A percentile compares a stretch with the other conserved stretches of the same genome.
phyloP scores from a whole-genome alignment of 441 rosid species.

The Corymbia calophylla region DNA sequence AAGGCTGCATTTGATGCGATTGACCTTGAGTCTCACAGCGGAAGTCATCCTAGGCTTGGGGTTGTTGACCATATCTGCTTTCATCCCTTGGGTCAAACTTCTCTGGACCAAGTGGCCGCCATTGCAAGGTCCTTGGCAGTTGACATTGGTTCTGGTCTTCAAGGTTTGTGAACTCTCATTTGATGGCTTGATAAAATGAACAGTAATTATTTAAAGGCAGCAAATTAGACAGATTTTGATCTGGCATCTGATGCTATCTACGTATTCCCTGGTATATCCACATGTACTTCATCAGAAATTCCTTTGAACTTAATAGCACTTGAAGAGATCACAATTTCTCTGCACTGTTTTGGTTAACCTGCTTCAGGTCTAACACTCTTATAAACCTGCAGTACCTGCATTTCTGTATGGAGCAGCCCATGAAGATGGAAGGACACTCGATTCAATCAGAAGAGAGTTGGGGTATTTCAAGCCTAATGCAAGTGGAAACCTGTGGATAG shows the following conservation, averaged over 20 bases:
- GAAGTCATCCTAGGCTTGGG: constrained; percentile 88
- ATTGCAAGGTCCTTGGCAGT: constrained; percentile 60
- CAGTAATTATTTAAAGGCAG: neutral
- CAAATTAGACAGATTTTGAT: neutral
- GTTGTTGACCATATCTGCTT: constrained; percentile 92
- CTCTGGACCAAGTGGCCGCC: constrained; percentile 52
- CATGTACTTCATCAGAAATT: neutral
- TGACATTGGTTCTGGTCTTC: constrained; percentile 58
- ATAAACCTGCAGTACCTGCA: constrained; percentile 62
- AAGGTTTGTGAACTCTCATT: constrained; percentile 34
- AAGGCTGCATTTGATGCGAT: constrained; percentile 64
- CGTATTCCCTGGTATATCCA: neutral
- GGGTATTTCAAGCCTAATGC: constrained; percentile 80
- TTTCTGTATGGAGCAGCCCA: constrained; percentile 75
- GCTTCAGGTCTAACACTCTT: constrained; percentile 8
- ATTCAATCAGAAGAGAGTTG: constrained; percentile 74
- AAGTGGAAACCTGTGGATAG: constrained; percentile 54
- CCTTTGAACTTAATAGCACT: neutral
- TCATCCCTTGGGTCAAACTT: constrained; percentile 58
- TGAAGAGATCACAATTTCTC: neutral
- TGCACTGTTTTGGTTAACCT: neutral
- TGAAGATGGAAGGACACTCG: constrained; percentile 54
- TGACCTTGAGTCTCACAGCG: constrained; percentile 54
- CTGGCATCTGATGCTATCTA: neutral
- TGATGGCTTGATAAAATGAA: neutral